A percentile compares a stretch with the other conserved stretches of the same genome.
Conservation (phyloP, 495 filamentous ascomycete species). For the Trichoderma reesei region DNA sequence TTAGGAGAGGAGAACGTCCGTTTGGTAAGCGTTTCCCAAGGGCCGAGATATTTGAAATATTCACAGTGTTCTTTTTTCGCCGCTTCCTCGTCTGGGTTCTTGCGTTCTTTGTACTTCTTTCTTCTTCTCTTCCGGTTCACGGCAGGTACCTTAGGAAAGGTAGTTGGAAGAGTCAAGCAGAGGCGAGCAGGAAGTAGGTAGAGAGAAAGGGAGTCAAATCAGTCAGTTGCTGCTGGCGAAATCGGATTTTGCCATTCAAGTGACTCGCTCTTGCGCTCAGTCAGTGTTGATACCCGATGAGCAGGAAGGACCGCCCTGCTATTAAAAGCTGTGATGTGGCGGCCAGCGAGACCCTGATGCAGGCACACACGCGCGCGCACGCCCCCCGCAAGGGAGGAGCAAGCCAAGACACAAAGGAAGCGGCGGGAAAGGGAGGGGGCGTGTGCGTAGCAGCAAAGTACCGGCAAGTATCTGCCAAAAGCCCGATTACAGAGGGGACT, state of each 20-base stretch:
- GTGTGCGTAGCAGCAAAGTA: not conserved
- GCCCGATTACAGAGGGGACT: too few relatives aligned
- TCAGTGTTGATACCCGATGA: slow-evolving; percentile 7
- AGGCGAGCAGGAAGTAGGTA: too few relatives aligned
- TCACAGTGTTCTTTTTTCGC: too few relatives aligned
- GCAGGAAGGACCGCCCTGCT: not conserved
- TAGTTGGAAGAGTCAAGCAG: not conserved
- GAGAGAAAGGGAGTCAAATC: not conserved
- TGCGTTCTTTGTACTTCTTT: too few relatives aligned
- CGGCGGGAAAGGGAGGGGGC: not conserved
- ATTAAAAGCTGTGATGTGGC: slow-evolving; percentile 9
- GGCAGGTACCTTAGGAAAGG: too few relatives aligned
- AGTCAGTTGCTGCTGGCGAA: not conserved
- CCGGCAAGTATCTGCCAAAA: too few relatives aligned
- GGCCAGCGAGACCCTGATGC: slow-evolving; percentile 8
- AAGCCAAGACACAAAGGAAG: not conserved
- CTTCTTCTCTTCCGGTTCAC: too few relatives aligned
- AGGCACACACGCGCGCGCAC: not conserved
- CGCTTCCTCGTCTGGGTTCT: too few relatives aligned
- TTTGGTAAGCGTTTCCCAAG: too few relatives aligned
- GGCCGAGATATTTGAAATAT: too few relatives aligned
- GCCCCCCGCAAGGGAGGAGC: slow-evolving; percentile 1
- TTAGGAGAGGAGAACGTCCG: too few relatives aligned
- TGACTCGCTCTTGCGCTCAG: not conserved
- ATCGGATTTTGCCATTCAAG: too few relatives aligned